Conservation (phyloP, 352 stramenopile genomes). For the Globisporangium carolinianum region DNA sequence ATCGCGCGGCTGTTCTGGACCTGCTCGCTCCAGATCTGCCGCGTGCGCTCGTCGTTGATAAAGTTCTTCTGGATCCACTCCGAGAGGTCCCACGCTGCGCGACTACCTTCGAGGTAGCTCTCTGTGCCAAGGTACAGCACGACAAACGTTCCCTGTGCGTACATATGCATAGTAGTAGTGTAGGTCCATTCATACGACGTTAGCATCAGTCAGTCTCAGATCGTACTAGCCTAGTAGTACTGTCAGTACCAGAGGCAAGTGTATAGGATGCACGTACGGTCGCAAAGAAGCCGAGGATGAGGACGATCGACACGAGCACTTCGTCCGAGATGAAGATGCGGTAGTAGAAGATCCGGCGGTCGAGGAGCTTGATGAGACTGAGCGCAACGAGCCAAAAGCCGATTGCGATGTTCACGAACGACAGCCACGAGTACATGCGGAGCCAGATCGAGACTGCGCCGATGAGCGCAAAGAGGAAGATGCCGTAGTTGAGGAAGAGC, state of each 20-base stretch:
- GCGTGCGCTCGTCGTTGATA: constrained; percentile 81
- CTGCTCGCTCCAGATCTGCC: constrained; percentile 79
- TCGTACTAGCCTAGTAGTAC: too few species aligned
- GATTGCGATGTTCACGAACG: constrained; percentile 68
- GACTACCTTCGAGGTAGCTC: constrained; percentile 82
- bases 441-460: constrained; percentile 82
- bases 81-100: constrained; percentile 61
- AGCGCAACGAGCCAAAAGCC: constrained; percentile 58
- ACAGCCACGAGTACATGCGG: constrained; percentile 77
- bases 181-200: too few species aligned
- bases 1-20: constrained; percentile 76
- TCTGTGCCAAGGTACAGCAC: constrained; percentile 79
- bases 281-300: constrained; percentile 81
- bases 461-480: constrained; percentile 81
- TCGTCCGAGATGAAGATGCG: constrained; percentile 86
- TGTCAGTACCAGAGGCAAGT: too few species aligned
- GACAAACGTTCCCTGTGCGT: constrained; percentile 59
- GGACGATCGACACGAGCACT: constrained; percentile 68
- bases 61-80: constrained; percentile 84
- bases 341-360: constrained; percentile 85
- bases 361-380: constrained; percentile 72
- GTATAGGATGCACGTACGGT: constrained; percentile 30
- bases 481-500: constrained; percentile 83
- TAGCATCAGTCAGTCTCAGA: not conserved
- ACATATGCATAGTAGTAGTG: not conserved